Evolutionary conservation across 2,329 filamentous ascomycete species (phyloP).

Genomic region (Thelonectria rubi): DNA sequence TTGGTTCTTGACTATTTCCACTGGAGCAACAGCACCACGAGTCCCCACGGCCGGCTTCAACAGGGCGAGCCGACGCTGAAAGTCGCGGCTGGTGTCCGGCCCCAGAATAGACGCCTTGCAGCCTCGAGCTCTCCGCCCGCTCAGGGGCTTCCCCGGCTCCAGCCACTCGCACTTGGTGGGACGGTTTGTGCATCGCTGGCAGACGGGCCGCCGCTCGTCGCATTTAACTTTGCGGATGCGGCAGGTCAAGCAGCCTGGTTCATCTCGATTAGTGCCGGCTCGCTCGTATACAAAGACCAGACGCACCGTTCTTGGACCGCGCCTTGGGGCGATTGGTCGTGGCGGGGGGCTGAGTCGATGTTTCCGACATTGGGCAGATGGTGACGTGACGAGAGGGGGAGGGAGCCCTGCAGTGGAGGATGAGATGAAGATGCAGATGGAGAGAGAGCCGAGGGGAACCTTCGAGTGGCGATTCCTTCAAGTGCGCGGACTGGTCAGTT

Average conservation of each 20-base stretch:
- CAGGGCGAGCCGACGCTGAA: slow-evolving; percentile 9
- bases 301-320: slow-evolving; percentile 36
- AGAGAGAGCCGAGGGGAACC: slow-evolving; percentile 3
- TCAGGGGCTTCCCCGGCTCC: slow-evolving; percentile 25
- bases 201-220: slow-evolving; percentile 32
- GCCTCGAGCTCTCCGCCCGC: slow-evolving; percentile 16
- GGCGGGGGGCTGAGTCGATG: neutral
- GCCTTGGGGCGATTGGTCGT: slow-evolving; percentile 27
- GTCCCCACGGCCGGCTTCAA: neutral
- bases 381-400: neutral
- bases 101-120: neutral
- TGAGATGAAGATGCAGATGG: slow-evolving; percentile 3
- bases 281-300: neutral
- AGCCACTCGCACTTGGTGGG: slow-evolving; percentile 37
- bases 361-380: neutral
- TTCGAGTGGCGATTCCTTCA: neutral
- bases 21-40: neutral
- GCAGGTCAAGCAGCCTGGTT: slow-evolving; percentile 33
- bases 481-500: slow-evolving; percentile 12
- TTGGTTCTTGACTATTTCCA: neutral
- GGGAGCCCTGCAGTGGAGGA: neutral
- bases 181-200: slow-evolving; percentile 31
- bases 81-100: slow-evolving; percentile 5
- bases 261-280: neutral
- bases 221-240: slow-evolving; percentile 39